A percentile compares a stretch with the other conserved stretches of the same genome.
These are phyloP conservation scores for Aspergillus sp. DNA, from an alignment of 2,329 filamentous ascomycete species.

Conservation along the genomic window DNA sequence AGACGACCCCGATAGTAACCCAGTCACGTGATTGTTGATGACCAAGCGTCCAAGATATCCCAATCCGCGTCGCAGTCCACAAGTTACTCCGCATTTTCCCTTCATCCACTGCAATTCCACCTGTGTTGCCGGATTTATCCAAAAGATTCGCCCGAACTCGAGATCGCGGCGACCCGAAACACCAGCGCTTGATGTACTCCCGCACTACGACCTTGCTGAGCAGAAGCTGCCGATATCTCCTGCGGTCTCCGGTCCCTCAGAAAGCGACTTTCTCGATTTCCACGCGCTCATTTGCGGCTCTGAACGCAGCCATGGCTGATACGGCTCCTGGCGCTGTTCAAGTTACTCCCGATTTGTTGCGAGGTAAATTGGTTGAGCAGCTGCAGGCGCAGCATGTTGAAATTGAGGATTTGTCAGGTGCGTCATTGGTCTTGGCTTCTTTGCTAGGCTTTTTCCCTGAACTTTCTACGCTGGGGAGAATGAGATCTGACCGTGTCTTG, in stretches of 20 bases:
- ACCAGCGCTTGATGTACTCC: constrained; percentile 42
- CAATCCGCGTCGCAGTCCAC: constrained; percentile 9
- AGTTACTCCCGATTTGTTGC: constrained; percentile 70
- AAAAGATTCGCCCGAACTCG: neutral
- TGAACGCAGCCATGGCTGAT: constrained; percentile 49
- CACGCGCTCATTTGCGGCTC: constrained; percentile 37
- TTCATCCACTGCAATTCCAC: neutral
- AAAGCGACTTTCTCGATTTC: constrained; percentile 39
- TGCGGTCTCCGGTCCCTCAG: constrained; percentile 34
- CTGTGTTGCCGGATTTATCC: neutral
- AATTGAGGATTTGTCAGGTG: constrained; percentile 92
- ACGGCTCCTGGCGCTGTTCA: constrained; percentile 58
- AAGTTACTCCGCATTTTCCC: constrained; percentile 8
- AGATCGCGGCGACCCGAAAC: neutral
- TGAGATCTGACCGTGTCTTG: neutral
- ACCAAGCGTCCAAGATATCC: constrained; percentile 3
- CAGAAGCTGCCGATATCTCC: constrained; percentile 46
- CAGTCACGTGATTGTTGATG: neutral
- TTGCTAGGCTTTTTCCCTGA: constrained; percentile 5
- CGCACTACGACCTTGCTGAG: constrained; percentile 41
- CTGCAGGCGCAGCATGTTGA: constrained; percentile 79
- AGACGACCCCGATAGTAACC: neutral
- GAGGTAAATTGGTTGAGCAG: constrained; percentile 68
- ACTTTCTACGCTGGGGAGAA: neutral
- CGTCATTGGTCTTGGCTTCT: constrained; percentile 25